phyloP scores from a whole-genome alignment of 352 stramenopile species.

The Phytophthora nicotianae region DNA sequence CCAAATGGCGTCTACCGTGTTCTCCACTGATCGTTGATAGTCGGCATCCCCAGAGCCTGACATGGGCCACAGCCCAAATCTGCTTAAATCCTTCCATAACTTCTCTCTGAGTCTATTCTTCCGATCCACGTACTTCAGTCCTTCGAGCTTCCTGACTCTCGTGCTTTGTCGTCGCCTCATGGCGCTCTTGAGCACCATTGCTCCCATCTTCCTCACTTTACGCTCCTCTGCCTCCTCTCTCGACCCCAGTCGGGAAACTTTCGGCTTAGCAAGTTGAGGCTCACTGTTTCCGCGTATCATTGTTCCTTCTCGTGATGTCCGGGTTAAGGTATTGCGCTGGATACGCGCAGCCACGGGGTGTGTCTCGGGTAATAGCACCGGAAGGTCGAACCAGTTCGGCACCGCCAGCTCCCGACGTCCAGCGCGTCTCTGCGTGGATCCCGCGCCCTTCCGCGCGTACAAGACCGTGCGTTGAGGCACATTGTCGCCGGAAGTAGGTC shows the following conservation, averaged over 20 bases:
- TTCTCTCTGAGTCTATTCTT: conserved; percentile 51
- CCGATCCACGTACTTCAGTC: conserved; percentile 18
- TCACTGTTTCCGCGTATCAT: neutral
- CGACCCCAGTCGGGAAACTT: conserved; percentile 50
- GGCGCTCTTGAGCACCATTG: conserved; percentile 14
- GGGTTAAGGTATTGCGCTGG: conserved; percentile 37
- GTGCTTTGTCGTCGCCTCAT: conserved; percentile 34
- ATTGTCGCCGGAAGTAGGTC: neutral
- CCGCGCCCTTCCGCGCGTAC: conserved; percentile 29
- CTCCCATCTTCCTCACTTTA: conserved; percentile 23
- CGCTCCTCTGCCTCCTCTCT: conserved; percentile 25
- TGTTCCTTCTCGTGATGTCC: neutral
- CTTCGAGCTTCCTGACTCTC: conserved; percentile 39
- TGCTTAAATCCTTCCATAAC: conserved; percentile 61
- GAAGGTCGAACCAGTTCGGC: conserved; percentile 72
- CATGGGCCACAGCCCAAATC: conserved; percentile 63
- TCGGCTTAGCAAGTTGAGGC: conserved; percentile 22
- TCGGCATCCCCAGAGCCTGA: conserved; percentile 19
- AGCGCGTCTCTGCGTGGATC: conserved; percentile 18
- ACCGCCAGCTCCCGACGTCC: conserved; percentile 27
- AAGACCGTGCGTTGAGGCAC: conserved; percentile 39
- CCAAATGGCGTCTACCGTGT: conserved; percentile 62
- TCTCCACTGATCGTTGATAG: conserved; percentile 43
- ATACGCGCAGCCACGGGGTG: conserved; percentile 46
- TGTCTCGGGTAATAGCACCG: conserved; percentile 54